These are phyloP conservation scores for Cladobotryum protrusum DNA, from an alignment of 2,329 filamentous ascomycete species.

Conservation along the genomic window DNA sequence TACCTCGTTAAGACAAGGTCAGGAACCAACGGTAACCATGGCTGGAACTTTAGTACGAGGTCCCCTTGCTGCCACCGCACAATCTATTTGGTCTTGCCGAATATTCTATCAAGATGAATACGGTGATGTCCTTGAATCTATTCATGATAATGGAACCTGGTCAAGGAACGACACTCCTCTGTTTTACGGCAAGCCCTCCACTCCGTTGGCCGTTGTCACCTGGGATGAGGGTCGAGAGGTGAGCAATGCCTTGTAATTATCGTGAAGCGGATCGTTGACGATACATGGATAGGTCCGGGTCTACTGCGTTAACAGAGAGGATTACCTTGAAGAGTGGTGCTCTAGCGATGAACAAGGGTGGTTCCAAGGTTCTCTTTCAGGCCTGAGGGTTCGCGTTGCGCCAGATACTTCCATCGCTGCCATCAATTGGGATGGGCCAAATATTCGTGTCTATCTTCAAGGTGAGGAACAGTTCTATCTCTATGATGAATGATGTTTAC, in stretches of 20 bases:
- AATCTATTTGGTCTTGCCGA: not conserved
- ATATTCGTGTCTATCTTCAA: conserved; percentile 3
- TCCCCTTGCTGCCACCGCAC: not conserved
- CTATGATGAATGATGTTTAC: too few species aligned
- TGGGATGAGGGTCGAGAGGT: conserved; percentile 3
- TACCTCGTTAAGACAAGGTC: too few species aligned
- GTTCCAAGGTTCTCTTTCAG: not conserved
- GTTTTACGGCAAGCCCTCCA: conserved; percentile 1
- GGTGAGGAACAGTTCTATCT: not conserved
- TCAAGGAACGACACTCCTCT: not conserved
- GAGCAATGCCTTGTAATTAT: not conserved
- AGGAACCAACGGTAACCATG: too few species aligned
- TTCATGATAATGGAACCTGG: not conserved
- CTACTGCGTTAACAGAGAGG: conserved; percentile 1
- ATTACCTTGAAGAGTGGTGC: conserved; percentile 3
- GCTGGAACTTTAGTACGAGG: too few species aligned
- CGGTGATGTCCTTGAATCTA: conserved; percentile 1
- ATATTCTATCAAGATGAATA: conserved; percentile 6
- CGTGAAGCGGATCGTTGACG: not conserved
- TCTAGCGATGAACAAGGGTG: not conserved
- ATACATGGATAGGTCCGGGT: not conserved
- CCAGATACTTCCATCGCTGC: conserved; percentile 2
- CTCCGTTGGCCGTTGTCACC: conserved; percentile 2
- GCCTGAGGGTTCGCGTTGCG: not conserved
- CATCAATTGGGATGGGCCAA: not conserved